Evolutionary conservation across 768 basidiomycete genomes (phyloP), one percentile per base, ranked within the genome.

Genomic region (Phanerochaete sordida): DNA sequence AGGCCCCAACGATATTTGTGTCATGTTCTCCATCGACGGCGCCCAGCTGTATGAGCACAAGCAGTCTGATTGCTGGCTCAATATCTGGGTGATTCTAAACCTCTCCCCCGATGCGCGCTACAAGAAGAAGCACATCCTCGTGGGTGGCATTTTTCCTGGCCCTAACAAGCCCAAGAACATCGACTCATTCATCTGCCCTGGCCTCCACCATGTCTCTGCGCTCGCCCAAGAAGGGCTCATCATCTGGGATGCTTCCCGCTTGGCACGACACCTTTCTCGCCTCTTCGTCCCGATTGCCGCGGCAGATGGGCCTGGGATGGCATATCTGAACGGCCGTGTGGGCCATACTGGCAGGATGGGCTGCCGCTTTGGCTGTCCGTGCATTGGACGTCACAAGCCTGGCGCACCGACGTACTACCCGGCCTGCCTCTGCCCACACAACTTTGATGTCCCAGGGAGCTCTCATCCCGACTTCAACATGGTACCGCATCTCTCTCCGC

Each of bases 11-110:
- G n/a, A n/a, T n/a, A n/a, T n/a, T n/a, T n/a, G n/a, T n/a, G n/a
- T 65, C 16, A 45, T 62, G 48, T 23, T 60, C 24, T 65, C 61
- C 0, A 48, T 65, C 15, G 64, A 65, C 44, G 64, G 64, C 33
- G 64, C 61, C 2, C 64, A 65, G 39, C 66, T 75, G 2, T 74
- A 74, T 56, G 37, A 59, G 11, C 56, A 50, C 58, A 75, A 75
- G 61, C 23, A 63, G 15, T 75, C 73, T 2, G 71, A 74, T 49
- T 73, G 73, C 51, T 75, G 73, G 73, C 66, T 74, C 2, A 70
- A 69, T 24, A 66, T 74, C 39, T 73, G 69, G 70, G 56, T 74
- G 16, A 16, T 73, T 5, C n/a, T 70, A 1, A 61, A 72, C 26
- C 59, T 62, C 7, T 5, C 67, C 1, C 70, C 71, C 0, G 65